Evolutionary conservation across 148 eudicot species (phyloP), one percentile per base, ranked within the genome.

Genomic region (Silene uniflora): DNA sequence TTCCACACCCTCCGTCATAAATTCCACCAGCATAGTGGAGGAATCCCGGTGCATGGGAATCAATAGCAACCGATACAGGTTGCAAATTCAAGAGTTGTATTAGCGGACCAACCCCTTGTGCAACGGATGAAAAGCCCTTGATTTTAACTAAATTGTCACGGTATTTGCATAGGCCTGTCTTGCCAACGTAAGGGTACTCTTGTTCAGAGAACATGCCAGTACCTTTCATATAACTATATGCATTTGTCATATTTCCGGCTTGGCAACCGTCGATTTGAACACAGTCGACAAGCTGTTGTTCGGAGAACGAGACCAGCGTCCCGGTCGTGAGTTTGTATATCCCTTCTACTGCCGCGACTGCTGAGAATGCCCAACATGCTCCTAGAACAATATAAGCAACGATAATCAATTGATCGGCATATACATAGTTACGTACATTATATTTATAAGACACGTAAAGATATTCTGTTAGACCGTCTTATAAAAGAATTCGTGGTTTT

Each of bases 311-410:
- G 62, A 73, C 62, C n/a, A 86, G 63, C 17, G 69, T 68, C 18
- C 85, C 86, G 0, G 78, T 75, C 6, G 22, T 77, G 18, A 86
- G 73, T 65, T 83, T 67, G 78, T 73, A 77, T 18, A 83, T 66
- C 11, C 84, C 84, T 60, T 86, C 86, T 55, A 79, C 24, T 25
- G 89, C 79, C 60, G 86, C 85, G 29, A 82, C 73, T 7, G 89
- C 67, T 18, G 89, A 71, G 29, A 86, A 86, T 61, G 86, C 89
- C 89, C 89, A 86, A 52, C 86, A 83, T 73, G 73, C 62, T 22
- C 85, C 88, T 83, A 71, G 7, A 39, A 8, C 12, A 35, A 35
- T 5, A 5, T 35, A 35, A 35, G 39, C 39, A 35, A 35, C 2
- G 39, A 35, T 35, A 35, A 35, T 3, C 6, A 35, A 35, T 35